A percentile compares a stretch with the other conserved stretches of the same genome.
Conservation (phyloP, 768 basidiomycete genomes). For the Boletus pseudo-olivaceus region DNA sequence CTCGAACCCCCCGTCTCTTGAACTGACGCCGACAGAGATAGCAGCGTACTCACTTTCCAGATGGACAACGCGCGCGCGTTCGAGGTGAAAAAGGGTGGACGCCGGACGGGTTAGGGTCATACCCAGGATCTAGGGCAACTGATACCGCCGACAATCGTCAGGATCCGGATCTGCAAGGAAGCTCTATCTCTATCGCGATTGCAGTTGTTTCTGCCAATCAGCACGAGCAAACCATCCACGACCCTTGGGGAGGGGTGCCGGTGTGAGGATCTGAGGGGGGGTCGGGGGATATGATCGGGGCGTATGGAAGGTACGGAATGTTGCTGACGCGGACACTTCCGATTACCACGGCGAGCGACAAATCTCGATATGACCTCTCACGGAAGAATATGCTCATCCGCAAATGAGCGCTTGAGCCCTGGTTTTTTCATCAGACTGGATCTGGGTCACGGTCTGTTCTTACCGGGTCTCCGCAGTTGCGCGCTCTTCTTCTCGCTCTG, state of each 20-base stretch:
- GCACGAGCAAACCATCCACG: neutral
- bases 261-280: neutral
- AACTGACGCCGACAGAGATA: conserved; percentile 3
- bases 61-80: neutral
- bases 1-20: conserved; percentile 1
- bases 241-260: conserved; percentile 1
- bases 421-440: conserved; percentile 18
- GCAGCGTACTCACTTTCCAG: neutral
- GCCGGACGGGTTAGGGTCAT: conserved; percentile 8
- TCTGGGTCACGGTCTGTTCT: conserved; percentile 12
- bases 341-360: conserved; percentile 22
- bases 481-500: neutral
- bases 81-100: neutral
- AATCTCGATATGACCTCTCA: conserved; percentile 21
- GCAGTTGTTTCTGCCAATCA: conserved; percentile 20
- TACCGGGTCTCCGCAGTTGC: conserved; percentile 12
- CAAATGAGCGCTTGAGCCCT: conserved; percentile 2
- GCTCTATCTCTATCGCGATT: conserved; percentile 10
- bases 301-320: conserved; percentile 12
- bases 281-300: no score
- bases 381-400: conserved; percentile 6
- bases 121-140: conserved; percentile 24
- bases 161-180: conserved; percentile 28
- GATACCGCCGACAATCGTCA: conserved; percentile 26
- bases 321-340: conserved; percentile 10